Evolutionary conservation across 805 yeast genomes (phyloP), one percentile per base, ranked within the genome.

Genomic region (Candida sphagnicola): DNA sequence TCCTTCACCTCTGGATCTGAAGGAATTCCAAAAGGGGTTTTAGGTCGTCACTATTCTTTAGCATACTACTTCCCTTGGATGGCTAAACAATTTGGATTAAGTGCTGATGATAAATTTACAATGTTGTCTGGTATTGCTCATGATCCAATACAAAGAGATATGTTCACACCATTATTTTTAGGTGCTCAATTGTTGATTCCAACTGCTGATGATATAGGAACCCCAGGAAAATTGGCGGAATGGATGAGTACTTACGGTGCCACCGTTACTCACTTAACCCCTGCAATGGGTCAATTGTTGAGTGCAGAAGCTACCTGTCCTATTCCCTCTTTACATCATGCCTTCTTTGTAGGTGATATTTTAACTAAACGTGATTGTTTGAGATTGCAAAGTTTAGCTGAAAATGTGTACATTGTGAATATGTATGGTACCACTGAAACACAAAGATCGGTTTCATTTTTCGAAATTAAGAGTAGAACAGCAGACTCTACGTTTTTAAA

Each of bases 371-470:
- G 99, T 67, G 99, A 95, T 63, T 93, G 99, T 65, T 68, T 87
- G 49, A 78, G 97, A 55, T 73, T 93, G 51, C 99, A 93, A 61
- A 79, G 93, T 1, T 74, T 93, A 52, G 98, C 98, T 11, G 81
- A 81, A 58, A 91, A 93, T 54, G 95, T 87, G 39, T 70, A 64
- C 57, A 91, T 93, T 56, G 95, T 93, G 49, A 93, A 93, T 66
- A 93, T 93, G 99, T 93, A 93, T 61, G 99, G 99, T 55, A 93
- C 99, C 28, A 93, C 99, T 8, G 99, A 93, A 64, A 93, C 99
- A 12, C 99, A 95, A 71, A 79, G 99, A 58, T 93, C 99, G 2
- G 99, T 93, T 18, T 90, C 98, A 0, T 93, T 78, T 65, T 95
- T 78, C 65, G 95, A 88, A 59, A 91, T 95, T 45, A 80, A 86